Evolutionary conservation across 352 stramenopile species (phyloP).

Genomic region (Blastocystis sp.): DNA sequence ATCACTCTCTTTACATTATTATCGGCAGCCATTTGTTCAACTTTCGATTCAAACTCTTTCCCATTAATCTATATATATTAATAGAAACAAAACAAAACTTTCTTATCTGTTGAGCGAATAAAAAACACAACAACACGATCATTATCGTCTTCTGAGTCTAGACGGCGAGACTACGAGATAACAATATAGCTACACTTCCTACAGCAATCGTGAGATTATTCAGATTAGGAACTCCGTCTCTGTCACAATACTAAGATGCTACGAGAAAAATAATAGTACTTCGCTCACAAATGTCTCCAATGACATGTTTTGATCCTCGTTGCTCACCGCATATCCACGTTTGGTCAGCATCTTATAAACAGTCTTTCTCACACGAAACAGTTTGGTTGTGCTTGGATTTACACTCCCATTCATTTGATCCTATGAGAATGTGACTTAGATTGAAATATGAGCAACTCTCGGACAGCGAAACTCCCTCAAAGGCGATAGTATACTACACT

Average conservation of each 20-base stretch:
- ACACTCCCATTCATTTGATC: constrained; percentile 28
- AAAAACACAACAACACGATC: constrained; percentile 98
- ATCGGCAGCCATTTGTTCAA: not conserved
- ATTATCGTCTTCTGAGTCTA: constrained; percentile 76
- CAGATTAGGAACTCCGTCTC: constrained; percentile 63
- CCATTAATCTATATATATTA: constrained; percentile 91
- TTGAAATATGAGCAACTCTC: too few relatives aligned
- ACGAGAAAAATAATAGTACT: not conserved
- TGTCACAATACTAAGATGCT: constrained; percentile 19
- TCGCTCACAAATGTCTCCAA: constrained; percentile 80
- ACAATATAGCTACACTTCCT: constrained; percentile 22
- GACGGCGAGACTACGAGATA: constrained; percentile 64
- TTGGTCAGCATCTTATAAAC: constrained; percentile 88
- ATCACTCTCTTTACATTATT: constrained; percentile 89
- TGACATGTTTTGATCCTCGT: constrained; percentile 90
- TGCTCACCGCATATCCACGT: constrained; percentile 91
- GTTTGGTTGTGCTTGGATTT: constrained; percentile 34
- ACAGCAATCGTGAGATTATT: constrained; percentile 50
- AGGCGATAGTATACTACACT: too few relatives aligned
- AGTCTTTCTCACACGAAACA: constrained; percentile 88
- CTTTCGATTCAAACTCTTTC: constrained; percentile 71
- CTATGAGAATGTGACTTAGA: not conserved
- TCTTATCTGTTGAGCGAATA: constrained; percentile 52
- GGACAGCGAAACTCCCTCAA: too few relatives aligned
- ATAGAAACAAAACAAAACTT: constrained; percentile 18